A percentile compares a stretch with the other conserved stretches of the same genome.
phyloP scores from a whole-genome alignment of 2,329 filamentous ascomycete genomes.

The Pseudomassariella vexata region DNA sequence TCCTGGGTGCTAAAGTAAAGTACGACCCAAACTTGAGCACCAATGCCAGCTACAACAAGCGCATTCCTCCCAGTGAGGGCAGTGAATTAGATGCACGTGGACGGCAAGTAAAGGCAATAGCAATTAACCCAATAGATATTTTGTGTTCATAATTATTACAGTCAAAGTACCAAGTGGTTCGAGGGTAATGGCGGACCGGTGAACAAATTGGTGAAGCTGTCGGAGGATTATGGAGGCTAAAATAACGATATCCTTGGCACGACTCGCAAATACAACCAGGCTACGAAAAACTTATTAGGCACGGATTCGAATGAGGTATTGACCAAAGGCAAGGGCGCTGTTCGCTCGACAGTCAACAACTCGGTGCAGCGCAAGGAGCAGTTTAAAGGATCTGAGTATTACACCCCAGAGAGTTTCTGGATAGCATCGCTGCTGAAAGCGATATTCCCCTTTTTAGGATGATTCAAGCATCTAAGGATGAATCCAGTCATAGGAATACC shows the following conservation, averaged over 20 bases:
- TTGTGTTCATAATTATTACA: constrained; percentile 22
- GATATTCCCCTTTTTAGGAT: no score
- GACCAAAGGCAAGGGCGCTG: constrained; percentile 29
- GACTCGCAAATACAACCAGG: constrained; percentile 5
- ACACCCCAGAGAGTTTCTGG: constrained; percentile 33
- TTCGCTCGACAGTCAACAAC: constrained; percentile 30
- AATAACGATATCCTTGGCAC: constrained; percentile 23
- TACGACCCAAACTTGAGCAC: constrained; percentile 38
- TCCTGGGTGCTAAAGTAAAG: constrained; percentile 32
- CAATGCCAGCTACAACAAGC: constrained; percentile 38
- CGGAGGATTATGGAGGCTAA: constrained; percentile 25
- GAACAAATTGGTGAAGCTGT: constrained; percentile 28
- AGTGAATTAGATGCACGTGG: constrained; percentile 37
- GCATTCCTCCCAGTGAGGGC: constrained; percentile 39
- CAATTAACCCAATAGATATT: no score
- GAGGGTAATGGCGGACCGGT: constrained; percentile 37
- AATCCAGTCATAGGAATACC: no score
- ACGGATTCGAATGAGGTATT: constrained; percentile 26
- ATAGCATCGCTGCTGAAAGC: no score
- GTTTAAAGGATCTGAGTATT: constrained; percentile 35
- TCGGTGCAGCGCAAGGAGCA: constrained; percentile 28
- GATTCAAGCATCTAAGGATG: no score
- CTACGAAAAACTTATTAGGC: no score
- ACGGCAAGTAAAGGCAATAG: no score
- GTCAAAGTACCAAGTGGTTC: constrained; percentile 37